These are phyloP conservation scores for Nigrograna mackinnonii DNA, from an alignment of 2,329 filamentous ascomycete genomes.

Conservation along the genomic window DNA sequence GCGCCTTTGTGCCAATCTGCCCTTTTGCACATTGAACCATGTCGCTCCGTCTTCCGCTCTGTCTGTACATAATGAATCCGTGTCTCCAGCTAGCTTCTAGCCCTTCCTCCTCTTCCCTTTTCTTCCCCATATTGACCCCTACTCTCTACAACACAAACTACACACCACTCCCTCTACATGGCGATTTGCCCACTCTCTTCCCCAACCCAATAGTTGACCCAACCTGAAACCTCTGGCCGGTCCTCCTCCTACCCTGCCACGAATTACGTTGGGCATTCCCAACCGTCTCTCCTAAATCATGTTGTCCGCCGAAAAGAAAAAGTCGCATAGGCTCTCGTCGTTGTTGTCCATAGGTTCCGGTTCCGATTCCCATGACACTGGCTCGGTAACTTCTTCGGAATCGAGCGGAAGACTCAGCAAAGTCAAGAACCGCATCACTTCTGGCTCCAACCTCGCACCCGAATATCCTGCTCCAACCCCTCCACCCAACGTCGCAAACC, in stretches of 20 bases:
- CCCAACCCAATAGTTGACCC: too few relatives aligned
- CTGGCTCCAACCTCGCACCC: conserved; percentile 31
- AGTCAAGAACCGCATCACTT: conserved; percentile 36
- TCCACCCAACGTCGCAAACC: conserved; percentile 5
- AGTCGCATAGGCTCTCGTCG: conserved; percentile 37
- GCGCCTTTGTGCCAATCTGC: too few relatives aligned
- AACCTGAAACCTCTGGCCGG: too few relatives aligned
- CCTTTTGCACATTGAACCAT: too few relatives aligned
- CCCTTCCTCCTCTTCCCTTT: too few relatives aligned
- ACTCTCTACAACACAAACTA: too few relatives aligned
- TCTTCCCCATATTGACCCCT: too few relatives aligned
- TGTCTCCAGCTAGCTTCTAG: too few relatives aligned
- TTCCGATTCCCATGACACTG: conserved; percentile 18
- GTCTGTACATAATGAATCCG: too few relatives aligned
- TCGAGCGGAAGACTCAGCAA: conserved; percentile 31
- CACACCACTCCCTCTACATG: too few relatives aligned
- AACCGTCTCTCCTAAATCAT: not conserved
- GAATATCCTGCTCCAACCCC: conserved; percentile 31
- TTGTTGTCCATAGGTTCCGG: conserved; percentile 29
- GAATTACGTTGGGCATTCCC: conserved; percentile 4
- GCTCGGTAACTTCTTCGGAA: conserved; percentile 28
- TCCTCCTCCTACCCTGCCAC: conserved; percentile 1
- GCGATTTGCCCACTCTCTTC: too few relatives aligned
- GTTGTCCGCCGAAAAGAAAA: conserved; percentile 32
- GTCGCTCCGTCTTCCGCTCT: too few relatives aligned